Base-by-base conservation (phyloP, 192 early-diverging fungal genomes). In the Coemansia sp. region DNA sequence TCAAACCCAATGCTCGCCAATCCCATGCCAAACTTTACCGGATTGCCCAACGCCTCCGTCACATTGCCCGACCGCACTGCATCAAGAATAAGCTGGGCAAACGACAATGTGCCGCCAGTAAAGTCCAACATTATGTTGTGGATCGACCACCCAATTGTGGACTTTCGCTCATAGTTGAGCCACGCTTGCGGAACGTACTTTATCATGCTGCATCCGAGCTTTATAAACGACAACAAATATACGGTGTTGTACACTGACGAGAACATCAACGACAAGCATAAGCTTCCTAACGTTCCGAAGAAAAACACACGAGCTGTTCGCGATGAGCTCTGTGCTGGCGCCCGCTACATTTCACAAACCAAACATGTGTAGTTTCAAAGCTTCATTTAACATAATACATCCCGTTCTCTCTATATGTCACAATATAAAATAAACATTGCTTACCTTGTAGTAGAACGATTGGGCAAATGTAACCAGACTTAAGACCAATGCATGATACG, bases 121-220 rank as follows among this genome's bases (percentile, higher is more conserved):
- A 93, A 89, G 68, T 98, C 95, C 49, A 95, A 77, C 6, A 95
- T 47, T 57, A 95, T 94, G 57, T 93, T 94, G 50, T 89, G 85
- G 50, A 96, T 93, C 52, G 88, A 91, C 94, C 94, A 98, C 1
- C 95, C 95, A 0, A 83, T 86, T 1, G 95, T 98, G 1, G 91
- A 93, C 65, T 89, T 76, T 17, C 87, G 83, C 19, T 53, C 27
- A 62, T 74, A 89, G 65, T 98, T 98, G 54, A 93, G 57, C 66
- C 82, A 89, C 6, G 67, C 67, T 62, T 92, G 91, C 37, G 91
- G 91, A 3, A 88, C 61, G 61, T 91, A 93, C 70, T 96, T 98
- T 66, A 94, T 66, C 59, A 96, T 71, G 54, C 85, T 89, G 65
- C 93, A 84, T 9, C 65, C 73, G 54, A 98, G 84, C 61, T 98